Base-by-base conservation (phyloP, 768 basidiomycete genomes). In the Xerocomellus intermedius region DNA sequence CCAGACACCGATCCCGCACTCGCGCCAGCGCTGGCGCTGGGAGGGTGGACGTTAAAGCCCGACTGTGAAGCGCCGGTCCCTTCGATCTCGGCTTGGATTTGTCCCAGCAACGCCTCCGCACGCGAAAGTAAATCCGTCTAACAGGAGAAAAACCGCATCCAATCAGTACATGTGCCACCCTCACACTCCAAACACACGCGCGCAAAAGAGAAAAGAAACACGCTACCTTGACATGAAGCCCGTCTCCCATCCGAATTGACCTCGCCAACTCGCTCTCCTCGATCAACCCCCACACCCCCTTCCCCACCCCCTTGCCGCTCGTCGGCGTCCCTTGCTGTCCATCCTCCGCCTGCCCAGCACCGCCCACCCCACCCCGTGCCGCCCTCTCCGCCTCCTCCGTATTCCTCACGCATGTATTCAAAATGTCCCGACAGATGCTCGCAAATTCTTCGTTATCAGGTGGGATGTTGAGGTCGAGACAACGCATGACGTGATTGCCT, bases 391-490 rank as follows among this genome's bases (percentile, higher is more conserved):
- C 95, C 52, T 88, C 85, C 68, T 98, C 95, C 0, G 96, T 98
- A 61, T 99, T 98, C 54, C 95, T 77, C 8, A 95, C 85, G 69
- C 96, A 99, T 12, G 86, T 83, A 59, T 89, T 91, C 56, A 98
- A 72, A 50, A 99, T 96, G 51, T 93, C 89, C 37, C 95, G 82
- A 61, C 89, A 93, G 74, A 95, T 83, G 52, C 89, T 79, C 39
- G 91, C 88, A 75, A 87, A 90, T 64, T 83, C 83, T 58, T 92
- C 89, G 51, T 91, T 86, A 2, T 82, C 87, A 0, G 90, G 88
- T 2, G 94, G 94, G 26, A 99, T 92, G 63, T 92, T 89, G 42
- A 98, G 68, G 73, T 99, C 97, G 51, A 99, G 75, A 66, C 97
- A 99, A 5, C 97, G 81, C 79, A 98, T 88, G 10, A 84, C 80